phyloP scores from a whole-genome alignment of 768 basidiomycete genomes.

The Sporobolomyces pararoseus region DNA sequence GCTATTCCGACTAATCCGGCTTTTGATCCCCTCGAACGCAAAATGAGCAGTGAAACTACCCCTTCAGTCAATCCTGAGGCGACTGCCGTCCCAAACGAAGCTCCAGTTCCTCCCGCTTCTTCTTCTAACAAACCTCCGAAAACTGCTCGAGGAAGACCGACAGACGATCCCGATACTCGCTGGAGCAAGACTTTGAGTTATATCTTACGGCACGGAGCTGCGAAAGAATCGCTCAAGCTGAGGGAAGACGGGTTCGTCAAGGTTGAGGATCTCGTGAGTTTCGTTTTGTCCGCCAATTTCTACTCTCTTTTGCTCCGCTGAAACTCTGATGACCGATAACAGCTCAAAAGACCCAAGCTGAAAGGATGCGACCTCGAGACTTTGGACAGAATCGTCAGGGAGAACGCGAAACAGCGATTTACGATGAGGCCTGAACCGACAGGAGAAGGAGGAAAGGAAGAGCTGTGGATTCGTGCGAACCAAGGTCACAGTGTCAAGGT shows the following conservation, averaged over 20 bases:
- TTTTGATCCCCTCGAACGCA: background rate
- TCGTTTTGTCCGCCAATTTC: background rate
- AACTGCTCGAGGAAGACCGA: conserved; percentile 44
- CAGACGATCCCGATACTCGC: conserved; percentile 65
- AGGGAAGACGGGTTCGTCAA: conserved; percentile 79
- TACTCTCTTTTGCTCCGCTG: background rate
- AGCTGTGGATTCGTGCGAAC: conserved; percentile 86
- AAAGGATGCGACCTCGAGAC: conserved; percentile 56
- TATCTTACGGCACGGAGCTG: conserved; percentile 84
- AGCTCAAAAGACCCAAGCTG: conserved; percentile 71
- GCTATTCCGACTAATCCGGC: background rate
- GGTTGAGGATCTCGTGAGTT: conserved; percentile 74
- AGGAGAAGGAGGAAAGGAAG: conserved; percentile 47
- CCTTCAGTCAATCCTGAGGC: background rate
- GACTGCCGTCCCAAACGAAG: background rate
- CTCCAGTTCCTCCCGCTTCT: background rate
- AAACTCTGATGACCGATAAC: background rate
- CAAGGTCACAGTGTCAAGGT: conserved; percentile 86
- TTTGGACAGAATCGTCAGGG: conserved; percentile 58
- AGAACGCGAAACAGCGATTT: conserved; percentile 66
- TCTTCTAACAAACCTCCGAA: conserved; percentile 7
- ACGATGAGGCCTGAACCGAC: conserved; percentile 58
- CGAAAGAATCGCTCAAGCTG: conserved; percentile 68
- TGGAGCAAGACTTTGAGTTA: conserved; percentile 84
- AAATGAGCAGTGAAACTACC: background rate